Percentiles rank a stretch among this genome's conserved stretches.
phyloP scores from a whole-genome alignment of 345 rosid genomes.

The Balakata baccata region DNA sequence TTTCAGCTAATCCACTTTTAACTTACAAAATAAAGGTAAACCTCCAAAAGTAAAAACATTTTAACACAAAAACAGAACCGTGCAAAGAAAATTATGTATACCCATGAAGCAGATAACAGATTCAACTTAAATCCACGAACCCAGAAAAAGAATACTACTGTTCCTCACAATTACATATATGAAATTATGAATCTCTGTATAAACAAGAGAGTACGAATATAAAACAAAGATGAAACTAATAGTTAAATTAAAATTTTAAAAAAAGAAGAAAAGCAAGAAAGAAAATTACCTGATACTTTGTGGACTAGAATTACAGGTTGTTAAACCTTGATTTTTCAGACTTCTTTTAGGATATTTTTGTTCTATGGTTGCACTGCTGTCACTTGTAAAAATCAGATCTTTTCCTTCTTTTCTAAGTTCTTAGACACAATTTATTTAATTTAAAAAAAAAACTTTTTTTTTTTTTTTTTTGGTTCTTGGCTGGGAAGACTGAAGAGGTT shows the following conservation, averaged over 20 bases:
- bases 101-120: not conserved
- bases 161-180: not conserved
- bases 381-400: not conserved
- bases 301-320: not conserved
- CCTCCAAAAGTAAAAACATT: not conserved
- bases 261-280: not conserved
- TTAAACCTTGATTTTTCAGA: not conserved
- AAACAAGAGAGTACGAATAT: no score
- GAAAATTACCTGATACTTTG: not conserved
- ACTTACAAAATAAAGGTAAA: not conserved
- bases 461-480: not conserved
- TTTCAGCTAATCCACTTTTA: not conserved
- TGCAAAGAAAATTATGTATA: not conserved
- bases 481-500: conserved; percentile 22
- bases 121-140: not conserved
- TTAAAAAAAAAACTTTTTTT: no score
- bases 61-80: not conserved
- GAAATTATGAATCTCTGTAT: not conserved
- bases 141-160: not conserved
- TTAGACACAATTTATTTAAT: not conserved
- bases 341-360: conserved; percentile 10
- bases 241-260: not conserved
- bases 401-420: not conserved
- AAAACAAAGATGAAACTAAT: not conserved
- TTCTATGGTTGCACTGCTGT: not conserved